Conservation (phyloP, 1,284 basidiomycete genomes). For the Ceratobasidium sp. region DNA sequence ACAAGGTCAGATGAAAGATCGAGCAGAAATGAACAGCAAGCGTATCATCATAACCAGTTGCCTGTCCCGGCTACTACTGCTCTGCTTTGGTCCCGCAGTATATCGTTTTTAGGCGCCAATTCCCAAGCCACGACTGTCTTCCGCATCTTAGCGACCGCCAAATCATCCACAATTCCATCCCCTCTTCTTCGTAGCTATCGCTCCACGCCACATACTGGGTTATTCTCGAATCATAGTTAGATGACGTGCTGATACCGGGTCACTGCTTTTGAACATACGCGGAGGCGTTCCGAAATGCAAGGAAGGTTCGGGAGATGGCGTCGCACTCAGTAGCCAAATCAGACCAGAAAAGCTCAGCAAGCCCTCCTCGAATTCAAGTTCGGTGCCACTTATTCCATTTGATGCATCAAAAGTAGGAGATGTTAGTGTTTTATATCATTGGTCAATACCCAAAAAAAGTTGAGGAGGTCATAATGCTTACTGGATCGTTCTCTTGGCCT, state of each 20-base stretch:
- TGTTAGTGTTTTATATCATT: background rate
- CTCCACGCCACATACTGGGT: background rate
- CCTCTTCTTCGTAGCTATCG: constrained; percentile 9
- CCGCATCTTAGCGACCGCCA: constrained; percentile 30
- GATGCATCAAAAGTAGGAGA: constrained; percentile 5
- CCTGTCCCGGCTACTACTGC: constrained; percentile 3
- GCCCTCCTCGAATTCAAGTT: constrained; percentile 14
- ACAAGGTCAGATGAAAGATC: background rate
- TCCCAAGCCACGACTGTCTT: constrained; percentile 27
- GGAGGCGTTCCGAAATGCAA: constrained; percentile 36
- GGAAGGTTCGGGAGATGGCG: constrained; percentile 39
- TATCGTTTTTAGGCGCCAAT: background rate
- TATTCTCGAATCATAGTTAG: background rate
- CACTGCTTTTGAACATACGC: background rate
- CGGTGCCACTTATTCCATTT: background rate
- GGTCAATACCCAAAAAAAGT: background rate
- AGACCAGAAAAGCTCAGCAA: constrained; percentile 36
- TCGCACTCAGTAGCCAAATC: constrained; percentile 38
- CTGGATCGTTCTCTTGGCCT: constrained; percentile 35
- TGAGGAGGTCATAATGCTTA: background rate
- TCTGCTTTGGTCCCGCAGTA: background rate
- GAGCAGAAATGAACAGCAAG: background rate
- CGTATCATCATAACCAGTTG: constrained; percentile 31
- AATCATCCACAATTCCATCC: constrained; percentile 34
- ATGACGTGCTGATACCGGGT: background rate